Conservation (phyloP, 1,284 basidiomycete species). For the Trametes pubescens region DNA sequence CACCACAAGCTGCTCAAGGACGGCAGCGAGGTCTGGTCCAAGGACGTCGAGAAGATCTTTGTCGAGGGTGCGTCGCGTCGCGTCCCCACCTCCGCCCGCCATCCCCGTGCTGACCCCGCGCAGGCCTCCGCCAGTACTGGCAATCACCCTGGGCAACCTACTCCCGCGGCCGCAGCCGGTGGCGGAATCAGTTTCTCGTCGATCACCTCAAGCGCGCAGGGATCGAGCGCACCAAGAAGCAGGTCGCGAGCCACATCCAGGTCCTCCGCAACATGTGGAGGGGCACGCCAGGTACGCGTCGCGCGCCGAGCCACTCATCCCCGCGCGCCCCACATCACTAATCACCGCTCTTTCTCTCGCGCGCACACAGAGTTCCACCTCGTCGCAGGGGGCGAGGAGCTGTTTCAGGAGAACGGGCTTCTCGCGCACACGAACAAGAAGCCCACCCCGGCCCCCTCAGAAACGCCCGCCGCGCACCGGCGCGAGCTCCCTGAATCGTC, state of each 20-base stretch:
- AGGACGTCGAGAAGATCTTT: conserved; percentile 75
- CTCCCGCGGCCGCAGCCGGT: conserved; percentile 76
- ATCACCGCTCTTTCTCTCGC: conserved; percentile 41
- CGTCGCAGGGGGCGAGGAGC: conserved; percentile 78
- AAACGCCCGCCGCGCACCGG: conserved; percentile 22
- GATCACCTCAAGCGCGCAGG: conserved; percentile 74
- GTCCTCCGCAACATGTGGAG: conserved; percentile 88
- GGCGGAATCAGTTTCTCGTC: conserved; percentile 85
- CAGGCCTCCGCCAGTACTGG: conserved; percentile 79
- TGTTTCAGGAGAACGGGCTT: conserved; percentile 60
- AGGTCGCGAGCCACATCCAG: conserved; percentile 85
- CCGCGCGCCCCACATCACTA: conserved; percentile 21
- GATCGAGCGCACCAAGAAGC: conserved; percentile 78
- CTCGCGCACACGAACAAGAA: conserved; percentile 42
- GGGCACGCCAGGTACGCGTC: conserved; percentile 68
- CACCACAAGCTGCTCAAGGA: conserved; percentile 85
- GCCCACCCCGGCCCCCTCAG: conserved; percentile 27
- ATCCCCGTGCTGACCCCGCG: conserved; percentile 21
- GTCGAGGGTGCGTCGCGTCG: conserved; percentile 62
- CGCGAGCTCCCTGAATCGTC: conserved; percentile 31
- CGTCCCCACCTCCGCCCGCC: conserved; percentile 8
- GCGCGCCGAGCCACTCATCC: conserved; percentile 1
- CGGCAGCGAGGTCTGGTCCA: conserved; percentile 85
- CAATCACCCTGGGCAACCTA: conserved; percentile 80
- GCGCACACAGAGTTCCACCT: conserved; percentile 61